A percentile compares a stretch with the other conserved stretches of the same genome.
Conservation (phyloP, 306 rosid genomes). For the Purshia tridentata region DNA sequence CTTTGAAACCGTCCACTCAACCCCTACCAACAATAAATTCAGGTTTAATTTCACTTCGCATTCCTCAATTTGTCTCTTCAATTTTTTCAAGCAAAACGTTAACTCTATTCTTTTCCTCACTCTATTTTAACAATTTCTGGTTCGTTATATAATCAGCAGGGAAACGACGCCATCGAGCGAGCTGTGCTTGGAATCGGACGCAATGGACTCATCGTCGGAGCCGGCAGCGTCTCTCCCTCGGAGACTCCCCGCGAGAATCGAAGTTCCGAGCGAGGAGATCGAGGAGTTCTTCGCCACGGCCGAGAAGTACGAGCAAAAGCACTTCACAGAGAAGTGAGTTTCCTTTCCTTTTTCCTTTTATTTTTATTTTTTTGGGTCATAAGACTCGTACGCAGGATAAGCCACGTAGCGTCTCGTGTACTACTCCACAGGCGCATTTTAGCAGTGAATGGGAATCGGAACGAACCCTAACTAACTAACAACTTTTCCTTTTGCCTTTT, state of each 20-base stretch:
- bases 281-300: constrained; percentile 79
- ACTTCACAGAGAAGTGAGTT: constrained; percentile 77
- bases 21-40: constrained; percentile 34
- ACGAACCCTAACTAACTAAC: constrained; percentile 60
- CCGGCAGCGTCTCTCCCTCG: not conserved
- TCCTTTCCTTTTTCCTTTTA: not conserved
- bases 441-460: constrained; percentile 31
- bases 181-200: constrained; percentile 49
- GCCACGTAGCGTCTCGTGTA: not conserved
- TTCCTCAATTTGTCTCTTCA: constrained; percentile 10
- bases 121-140: not conserved
- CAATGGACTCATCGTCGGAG: constrained; percentile 25
- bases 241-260: constrained; percentile 14
- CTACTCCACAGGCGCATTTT: constrained; percentile 32
- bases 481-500: constrained; percentile 26
- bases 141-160: constrained; percentile 23
- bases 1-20: constrained; percentile 51
- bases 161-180: constrained; percentile 44
- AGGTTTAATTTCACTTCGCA: constrained; percentile 38
- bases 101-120: not conserved
- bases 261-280: constrained; percentile 58
- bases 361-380: not conserved
- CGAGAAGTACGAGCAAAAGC: constrained; percentile 70
- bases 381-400: constrained; percentile 51
- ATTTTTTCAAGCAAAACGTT: constrained; percentile 24